A percentile compares a stretch with the other conserved stretches of the same genome.
Evolutionary conservation across 2,329 filamentous ascomycete genomes (phyloP).

Genomic region (Phyllosticta citriasiana): DNA sequence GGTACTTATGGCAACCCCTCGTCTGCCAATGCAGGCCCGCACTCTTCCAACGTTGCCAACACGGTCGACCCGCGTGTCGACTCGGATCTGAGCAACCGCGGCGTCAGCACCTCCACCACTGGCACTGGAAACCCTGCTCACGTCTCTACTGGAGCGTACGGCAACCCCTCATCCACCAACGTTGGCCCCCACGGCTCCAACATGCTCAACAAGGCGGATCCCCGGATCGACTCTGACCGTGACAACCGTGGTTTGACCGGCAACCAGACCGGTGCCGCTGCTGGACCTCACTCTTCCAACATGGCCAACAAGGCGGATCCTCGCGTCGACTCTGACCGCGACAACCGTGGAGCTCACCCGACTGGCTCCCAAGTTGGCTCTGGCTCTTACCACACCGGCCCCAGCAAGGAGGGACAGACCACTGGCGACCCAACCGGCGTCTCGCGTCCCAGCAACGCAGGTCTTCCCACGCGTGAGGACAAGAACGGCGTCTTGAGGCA

Average conservation of each 20-base stretch:
- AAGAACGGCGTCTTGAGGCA: background rate
- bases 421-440: background rate
- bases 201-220: constrained; percentile 1
- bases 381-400: background rate
- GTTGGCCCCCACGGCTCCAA: constrained; percentile 4
- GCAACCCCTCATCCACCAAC: background rate
- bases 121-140: background rate
- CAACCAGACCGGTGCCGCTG: background rate
- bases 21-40: constrained; percentile 2
- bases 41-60: constrained; percentile 1
- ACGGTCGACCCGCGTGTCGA: constrained; percentile 1
- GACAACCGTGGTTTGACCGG: constrained; percentile 2
- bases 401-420: background rate
- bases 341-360: constrained; percentile 4
- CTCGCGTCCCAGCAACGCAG: background rate
- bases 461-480: background rate
- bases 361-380: background rate
- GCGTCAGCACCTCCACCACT: background rate
- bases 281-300: constrained; percentile 1
- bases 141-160: background rate
- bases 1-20: background rate
- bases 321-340: constrained; percentile 7
- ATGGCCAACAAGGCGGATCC: constrained; percentile 5
- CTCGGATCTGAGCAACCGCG: constrained; percentile 1
- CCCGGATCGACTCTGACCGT: background rate